A percentile compares a stretch with the other conserved stretches of the same genome.
Conservation (phyloP, 1,284 basidiomycete species). For the Anthracocystis setariae region DNA sequence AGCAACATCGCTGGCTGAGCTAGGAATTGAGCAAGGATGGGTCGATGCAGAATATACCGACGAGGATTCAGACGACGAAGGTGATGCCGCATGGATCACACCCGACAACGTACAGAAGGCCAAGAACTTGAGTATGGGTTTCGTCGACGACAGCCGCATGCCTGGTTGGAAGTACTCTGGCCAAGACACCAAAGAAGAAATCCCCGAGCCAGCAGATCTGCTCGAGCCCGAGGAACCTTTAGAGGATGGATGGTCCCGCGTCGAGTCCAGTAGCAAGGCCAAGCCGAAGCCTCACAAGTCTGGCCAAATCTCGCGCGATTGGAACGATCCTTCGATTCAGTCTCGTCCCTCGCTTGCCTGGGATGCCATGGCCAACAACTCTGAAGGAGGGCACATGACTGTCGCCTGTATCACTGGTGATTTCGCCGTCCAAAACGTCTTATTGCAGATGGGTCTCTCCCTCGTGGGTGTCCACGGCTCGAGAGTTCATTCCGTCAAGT, state of each 20-base stretch:
- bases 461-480: conserved; percentile 92
- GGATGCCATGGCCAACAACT: conserved; percentile 67
- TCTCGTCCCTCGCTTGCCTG: conserved; percentile 33
- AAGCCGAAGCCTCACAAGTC: conserved; percentile 63
- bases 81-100: conserved; percentile 87
- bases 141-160: conserved; percentile 53
- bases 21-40: conserved; percentile 26
- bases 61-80: conserved; percentile 74
- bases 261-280: conserved; percentile 34
- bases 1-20: conserved; percentile 8
- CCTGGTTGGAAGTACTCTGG: conserved; percentile 40
- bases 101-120: conserved; percentile 85
- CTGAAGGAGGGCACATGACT: conserved; percentile 71
- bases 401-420: conserved; percentile 82
- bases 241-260: conserved; percentile 45
- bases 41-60: conserved; percentile 75
- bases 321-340: conserved; percentile 50
- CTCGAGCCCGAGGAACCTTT: conserved; percentile 38
- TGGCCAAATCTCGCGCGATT: conserved; percentile 69
- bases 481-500: conserved; percentile 89
- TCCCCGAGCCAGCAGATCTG: conserved; percentile 24
- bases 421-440: conserved; percentile 98
- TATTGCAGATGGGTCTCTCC: conserved; percentile 92
- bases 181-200: conserved; percentile 25
- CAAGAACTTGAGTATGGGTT: conserved; percentile 86